Conservation (phyloP, 2,329 filamentous ascomycete genomes). For the Ophiocordyceps camponoti-saundersi region DNA sequence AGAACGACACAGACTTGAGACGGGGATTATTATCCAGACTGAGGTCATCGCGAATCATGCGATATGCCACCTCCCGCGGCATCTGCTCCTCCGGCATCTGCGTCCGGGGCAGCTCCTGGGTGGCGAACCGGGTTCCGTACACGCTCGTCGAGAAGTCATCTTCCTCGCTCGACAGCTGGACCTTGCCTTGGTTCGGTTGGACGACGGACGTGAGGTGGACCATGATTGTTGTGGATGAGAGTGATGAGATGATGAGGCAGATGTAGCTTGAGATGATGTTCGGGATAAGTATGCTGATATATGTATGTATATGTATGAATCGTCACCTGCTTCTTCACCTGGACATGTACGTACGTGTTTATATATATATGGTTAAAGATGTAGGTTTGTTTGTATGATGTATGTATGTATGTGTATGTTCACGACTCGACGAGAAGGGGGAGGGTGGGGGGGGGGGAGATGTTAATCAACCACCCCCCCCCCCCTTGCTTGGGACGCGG, state of each 20-base stretch:
- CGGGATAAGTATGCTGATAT: too few relatives aligned
- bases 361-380: too few relatives aligned
- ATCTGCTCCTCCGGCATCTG: slow-evolving; percentile 85
- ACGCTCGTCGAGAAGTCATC: slow-evolving; percentile 60
- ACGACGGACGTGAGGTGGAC: slow-evolving; percentile 30
- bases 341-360: too few relatives aligned
- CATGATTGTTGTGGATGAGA: slow-evolving; percentile 20
- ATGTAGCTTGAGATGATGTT: too few relatives aligned
- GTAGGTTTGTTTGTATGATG: too few relatives aligned
- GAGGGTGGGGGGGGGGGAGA: too few relatives aligned
- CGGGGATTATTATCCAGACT: slow-evolving; percentile 84
- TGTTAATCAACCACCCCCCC: too few relatives aligned
- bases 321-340: too few relatives aligned
- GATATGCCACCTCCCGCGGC: slow-evolving; percentile 85
- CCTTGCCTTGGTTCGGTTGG: slow-evolving; percentile 5
- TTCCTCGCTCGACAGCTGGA: slow-evolving; percentile 31
- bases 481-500: neutral
- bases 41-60: slow-evolving; percentile 91
- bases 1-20: slow-evolving; percentile 41
- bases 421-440: too few relatives aligned
- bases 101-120: slow-evolving; percentile 59
- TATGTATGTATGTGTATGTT: too few relatives aligned
- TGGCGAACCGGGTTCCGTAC: slow-evolving; percentile 75
- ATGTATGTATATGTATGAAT: too few relatives aligned
- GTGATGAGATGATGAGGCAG: too few relatives aligned